Evolutionary conservation across 768 basidiomycete genomes (phyloP).

Genomic region (Tricholoma hemisulphureum): DNA sequence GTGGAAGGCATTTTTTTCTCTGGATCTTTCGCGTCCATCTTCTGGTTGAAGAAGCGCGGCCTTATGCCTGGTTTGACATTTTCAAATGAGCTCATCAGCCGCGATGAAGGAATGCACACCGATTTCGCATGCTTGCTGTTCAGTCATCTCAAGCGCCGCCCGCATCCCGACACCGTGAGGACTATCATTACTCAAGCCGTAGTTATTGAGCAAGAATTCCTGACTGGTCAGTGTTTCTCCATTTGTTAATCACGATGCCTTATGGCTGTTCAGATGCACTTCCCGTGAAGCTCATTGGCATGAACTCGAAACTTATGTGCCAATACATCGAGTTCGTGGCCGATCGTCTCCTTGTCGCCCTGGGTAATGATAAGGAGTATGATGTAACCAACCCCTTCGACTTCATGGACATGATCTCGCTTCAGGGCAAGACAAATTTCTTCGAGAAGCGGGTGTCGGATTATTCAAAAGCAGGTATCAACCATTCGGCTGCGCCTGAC

Average conservation of each 20-base stretch:
- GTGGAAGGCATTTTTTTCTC: constrained; percentile 99
- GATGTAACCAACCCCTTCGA: constrained; percentile 81
- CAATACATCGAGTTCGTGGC: constrained; percentile 93
- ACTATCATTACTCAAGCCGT: constrained; percentile 82
- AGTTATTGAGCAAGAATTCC: constrained; percentile 80
- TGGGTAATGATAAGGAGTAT: constrained; percentile 84
- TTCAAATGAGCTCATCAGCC: constrained; percentile 94
- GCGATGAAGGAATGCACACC: constrained; percentile 96
- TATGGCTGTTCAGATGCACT: constrained; percentile 63
- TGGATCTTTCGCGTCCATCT: constrained; percentile 89
- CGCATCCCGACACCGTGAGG: constrained; percentile 74
- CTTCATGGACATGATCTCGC: constrained; percentile 94
- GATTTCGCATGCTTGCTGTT: constrained; percentile 94
- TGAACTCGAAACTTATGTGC: constrained; percentile 88
- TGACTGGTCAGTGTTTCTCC: constrained; percentile 53
- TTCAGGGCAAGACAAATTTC: constrained; percentile 97
- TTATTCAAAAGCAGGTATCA: constrained; percentile 69
- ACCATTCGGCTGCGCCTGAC: constrained; percentile 27
- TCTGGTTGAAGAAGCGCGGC: constrained; percentile 97
- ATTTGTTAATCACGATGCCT: neutral
- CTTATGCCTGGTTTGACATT: constrained; percentile 97
- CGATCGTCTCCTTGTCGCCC: constrained; percentile 79
- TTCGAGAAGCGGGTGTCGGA: constrained; percentile 95
- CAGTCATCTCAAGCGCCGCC: constrained; percentile 75
- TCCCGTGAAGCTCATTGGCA: constrained; percentile 84